These are phyloP conservation scores for Haplosporangium sp. DNA, from an alignment of 371 early-diverging fungal genomes.

Conservation along the genomic window DNA sequence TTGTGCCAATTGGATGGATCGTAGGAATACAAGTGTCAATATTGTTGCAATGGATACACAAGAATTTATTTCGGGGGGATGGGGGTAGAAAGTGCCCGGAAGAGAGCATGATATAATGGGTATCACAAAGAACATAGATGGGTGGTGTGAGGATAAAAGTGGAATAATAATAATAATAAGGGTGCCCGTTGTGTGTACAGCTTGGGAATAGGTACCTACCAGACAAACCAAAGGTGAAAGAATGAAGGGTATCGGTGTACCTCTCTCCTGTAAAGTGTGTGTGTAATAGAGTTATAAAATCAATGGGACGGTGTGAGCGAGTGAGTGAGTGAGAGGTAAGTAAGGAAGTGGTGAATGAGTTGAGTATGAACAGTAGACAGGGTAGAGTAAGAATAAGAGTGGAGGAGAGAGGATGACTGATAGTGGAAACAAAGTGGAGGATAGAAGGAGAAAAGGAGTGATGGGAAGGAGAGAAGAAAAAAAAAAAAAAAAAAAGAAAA, in stretches of 20 bases:
- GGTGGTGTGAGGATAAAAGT: conserved; percentile 1
- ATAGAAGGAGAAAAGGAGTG: conserved; percentile 9
- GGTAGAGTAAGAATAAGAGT: conserved; percentile 8
- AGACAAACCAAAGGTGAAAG: neutral
- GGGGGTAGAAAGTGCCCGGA: too few relatives aligned
- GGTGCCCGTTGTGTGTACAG: neutral
- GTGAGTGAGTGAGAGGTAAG: neutral
- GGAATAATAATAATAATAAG: neutral
- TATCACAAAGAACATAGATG: neutral
- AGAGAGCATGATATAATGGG: neutral
- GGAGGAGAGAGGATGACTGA: neutral
- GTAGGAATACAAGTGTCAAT: too few relatives aligned
- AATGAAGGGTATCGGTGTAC: neutral
- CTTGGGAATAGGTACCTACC: neutral
- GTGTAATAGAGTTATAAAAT: neutral
- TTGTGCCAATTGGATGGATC: neutral
- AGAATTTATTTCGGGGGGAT: too few relatives aligned
- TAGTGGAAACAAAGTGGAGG: neutral
- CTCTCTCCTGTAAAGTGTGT: neutral
- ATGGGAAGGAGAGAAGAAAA: conserved; percentile 5
- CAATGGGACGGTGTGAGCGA: neutral
- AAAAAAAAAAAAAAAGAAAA: neutral
- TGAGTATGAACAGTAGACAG: neutral
- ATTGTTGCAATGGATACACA: too few relatives aligned
- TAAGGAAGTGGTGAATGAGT: neutral